These are phyloP conservation scores for Candida pseudocylindracea DNA, from an alignment of 1,139 yeast genomes.

Conservation along the genomic window DNA sequence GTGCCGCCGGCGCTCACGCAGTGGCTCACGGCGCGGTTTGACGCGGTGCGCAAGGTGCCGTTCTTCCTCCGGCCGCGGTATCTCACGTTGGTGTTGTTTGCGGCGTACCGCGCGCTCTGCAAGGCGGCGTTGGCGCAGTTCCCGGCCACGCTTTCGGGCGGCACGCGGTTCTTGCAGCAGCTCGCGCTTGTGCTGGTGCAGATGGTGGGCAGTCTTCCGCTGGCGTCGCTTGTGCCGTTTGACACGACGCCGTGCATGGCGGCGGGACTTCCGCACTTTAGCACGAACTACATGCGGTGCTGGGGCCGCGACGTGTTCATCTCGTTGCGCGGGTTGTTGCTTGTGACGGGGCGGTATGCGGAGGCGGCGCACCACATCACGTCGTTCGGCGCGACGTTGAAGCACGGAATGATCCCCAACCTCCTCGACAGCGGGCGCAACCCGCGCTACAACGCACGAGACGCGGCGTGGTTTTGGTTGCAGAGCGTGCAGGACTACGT, in stretches of 20 bases:
- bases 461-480: slow-evolving; percentile 89
- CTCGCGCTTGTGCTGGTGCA: slow-evolving; percentile 71
- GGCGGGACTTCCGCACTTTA: slow-evolving; percentile 92
- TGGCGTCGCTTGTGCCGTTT: slow-evolving; percentile 55
- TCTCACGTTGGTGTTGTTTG: slow-evolving; percentile 59
- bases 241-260: slow-evolving; percentile 57
- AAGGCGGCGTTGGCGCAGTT: slow-evolving; percentile 38
- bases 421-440: slow-evolving; percentile 80
- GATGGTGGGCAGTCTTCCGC: slow-evolving; percentile 58
- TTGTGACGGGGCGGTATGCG: slow-evolving; percentile 56
- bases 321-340: slow-evolving; percentile 57
- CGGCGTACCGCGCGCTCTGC: slow-evolving; percentile 66
- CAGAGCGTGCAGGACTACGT: slow-evolving; percentile 77
- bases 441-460: slow-evolving; percentile 91
- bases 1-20: slow-evolving; percentile 28
- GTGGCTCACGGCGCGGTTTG: slow-evolving; percentile 52
- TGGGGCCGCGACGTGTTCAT: slow-evolving; percentile 98
- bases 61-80: slow-evolving; percentile 69
- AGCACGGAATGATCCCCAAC: slow-evolving; percentile 91
- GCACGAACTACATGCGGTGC: slow-evolving; percentile 80
- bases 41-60: slow-evolving; percentile 47
- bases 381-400: slow-evolving; percentile 76
- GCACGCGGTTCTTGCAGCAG: slow-evolving; percentile 58
- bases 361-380: slow-evolving; percentile 69
- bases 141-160: slow-evolving; percentile 26